These are phyloP conservation scores for Capillidium rhysosporum DNA, from an alignment of 371 early-diverging fungal genomes.

Conservation along the genomic window DNA sequence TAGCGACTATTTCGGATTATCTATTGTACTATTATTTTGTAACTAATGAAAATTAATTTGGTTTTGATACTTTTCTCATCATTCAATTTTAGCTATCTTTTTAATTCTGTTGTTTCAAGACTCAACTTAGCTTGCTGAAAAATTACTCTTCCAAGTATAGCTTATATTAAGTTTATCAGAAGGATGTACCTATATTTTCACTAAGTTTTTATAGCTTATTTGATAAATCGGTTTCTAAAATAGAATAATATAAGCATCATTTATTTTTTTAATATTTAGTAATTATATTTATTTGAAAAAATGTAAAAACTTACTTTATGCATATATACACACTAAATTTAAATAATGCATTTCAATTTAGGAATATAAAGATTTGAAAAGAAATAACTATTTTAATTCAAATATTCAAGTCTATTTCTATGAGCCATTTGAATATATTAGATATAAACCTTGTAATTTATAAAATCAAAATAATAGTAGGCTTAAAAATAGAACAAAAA, in stretches of 20 bases:
- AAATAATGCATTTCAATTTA: not conserved
- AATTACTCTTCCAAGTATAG: constrained; percentile 51
- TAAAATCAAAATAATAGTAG: too few species aligned
- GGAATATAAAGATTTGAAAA: not conserved
- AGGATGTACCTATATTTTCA: constrained; percentile 32
- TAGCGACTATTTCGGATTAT: constrained; percentile 37
- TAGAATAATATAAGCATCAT: too few species aligned
- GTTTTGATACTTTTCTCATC: constrained; percentile 1
- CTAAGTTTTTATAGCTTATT: constrained; percentile 14
- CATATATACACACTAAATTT: too few species aligned
- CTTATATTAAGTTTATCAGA: constrained; percentile 39
- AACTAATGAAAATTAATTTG: too few species aligned
- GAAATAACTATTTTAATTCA: not conserved
- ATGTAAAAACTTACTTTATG: too few species aligned
- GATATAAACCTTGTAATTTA: too few species aligned
- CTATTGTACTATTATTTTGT: constrained; percentile 11
- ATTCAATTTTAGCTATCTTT: constrained; percentile 15
- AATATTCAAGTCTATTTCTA: too few species aligned
- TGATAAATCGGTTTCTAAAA: too few species aligned
- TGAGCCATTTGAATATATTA: too few species aligned
- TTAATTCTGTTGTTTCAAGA: constrained; percentile 50
- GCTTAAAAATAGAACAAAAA: too few species aligned
- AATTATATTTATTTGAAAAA: too few species aligned
- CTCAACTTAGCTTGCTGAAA: constrained; percentile 55
- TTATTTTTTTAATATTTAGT: too few species aligned